These are phyloP conservation scores for Syzygium grande DNA, from an alignment of 345 rosid genomes.

Conservation along the genomic window DNA sequence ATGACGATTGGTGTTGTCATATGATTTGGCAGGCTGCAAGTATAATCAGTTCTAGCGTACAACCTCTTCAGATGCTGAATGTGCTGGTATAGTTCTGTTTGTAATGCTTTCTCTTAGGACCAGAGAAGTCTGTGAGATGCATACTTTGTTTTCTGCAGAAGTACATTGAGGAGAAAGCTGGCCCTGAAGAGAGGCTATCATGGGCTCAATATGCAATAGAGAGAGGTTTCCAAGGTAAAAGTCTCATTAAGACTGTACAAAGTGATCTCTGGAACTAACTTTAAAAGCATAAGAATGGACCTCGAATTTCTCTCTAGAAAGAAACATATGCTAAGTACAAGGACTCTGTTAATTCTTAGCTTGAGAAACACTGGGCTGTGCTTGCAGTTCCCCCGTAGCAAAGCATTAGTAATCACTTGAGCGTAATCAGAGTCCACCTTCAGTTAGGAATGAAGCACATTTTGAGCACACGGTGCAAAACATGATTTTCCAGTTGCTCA, in stretches of 20 bases:
- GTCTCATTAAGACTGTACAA: background rate
- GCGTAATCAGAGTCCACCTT: background rate
- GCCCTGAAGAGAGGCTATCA: conserved; percentile 14
- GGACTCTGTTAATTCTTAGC: background rate
- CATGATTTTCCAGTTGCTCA: background rate
- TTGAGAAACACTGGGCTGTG: background rate
- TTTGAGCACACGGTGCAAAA: background rate
- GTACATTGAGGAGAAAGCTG: conserved; percentile 24
- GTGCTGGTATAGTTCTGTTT: conserved; percentile 19
- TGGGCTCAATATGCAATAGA: conserved; percentile 24
- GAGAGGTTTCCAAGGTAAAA: conserved; percentile 41
- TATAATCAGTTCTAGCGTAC: conserved; percentile 40
- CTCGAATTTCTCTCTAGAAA: background rate
- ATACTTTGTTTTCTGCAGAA: conserved; percentile 16
- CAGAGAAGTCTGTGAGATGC: background rate
- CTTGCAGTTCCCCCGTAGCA: background rate
- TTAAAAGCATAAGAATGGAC: background rate
- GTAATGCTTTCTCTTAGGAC: background rate
- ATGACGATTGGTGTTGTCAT: background rate
- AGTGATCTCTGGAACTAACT: background rate
- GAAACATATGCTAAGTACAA: background rate
- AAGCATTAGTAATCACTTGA: background rate
- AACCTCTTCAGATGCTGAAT: conserved; percentile 41
- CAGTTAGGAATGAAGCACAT: background rate
- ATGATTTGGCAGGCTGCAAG: conserved; percentile 28